These are phyloP conservation scores for Eucalyptus globulus DNA, from an alignment of 345 rosid species.

Conservation along the genomic window DNA sequence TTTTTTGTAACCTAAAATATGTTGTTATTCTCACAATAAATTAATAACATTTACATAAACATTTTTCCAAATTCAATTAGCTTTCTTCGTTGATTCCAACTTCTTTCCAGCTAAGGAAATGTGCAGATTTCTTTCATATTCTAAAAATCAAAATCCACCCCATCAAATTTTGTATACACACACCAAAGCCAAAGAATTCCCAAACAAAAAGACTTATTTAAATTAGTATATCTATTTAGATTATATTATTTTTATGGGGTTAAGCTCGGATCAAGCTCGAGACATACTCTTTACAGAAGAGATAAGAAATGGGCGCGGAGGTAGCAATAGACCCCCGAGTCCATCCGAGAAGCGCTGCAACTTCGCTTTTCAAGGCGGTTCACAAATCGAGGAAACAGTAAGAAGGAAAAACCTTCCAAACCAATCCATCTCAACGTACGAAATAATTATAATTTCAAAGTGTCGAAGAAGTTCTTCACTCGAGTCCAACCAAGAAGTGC, in stretches of 20 bases:
- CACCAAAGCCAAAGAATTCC: background rate
- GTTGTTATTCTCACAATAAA: too few relatives aligned
- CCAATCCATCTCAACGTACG: background rate
- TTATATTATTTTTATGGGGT: too few relatives aligned
- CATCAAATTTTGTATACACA: background rate
- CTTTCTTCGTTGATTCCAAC: too few relatives aligned
- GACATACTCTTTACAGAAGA: background rate
- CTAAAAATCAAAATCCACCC: too few relatives aligned
- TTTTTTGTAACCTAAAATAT: too few relatives aligned
- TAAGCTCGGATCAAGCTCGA: background rate
- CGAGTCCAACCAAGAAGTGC: background rate
- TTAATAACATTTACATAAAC: accelerated
- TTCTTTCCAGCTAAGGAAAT: too few relatives aligned
- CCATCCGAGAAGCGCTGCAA: background rate
- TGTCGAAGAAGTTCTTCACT: background rate
- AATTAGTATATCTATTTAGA: background rate
- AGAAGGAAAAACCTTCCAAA: background rate
- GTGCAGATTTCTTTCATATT: too few relatives aligned
- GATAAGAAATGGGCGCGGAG: background rate
- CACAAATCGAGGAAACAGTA: background rate
- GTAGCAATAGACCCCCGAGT: background rate
- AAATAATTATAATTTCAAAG: background rate
- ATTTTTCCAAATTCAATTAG: too few relatives aligned
- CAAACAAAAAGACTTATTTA: background rate
- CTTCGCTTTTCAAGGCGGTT: background rate